phyloP scores from a whole-genome alignment of 164 flowering plant genomes.

The Piper longum region DNA sequence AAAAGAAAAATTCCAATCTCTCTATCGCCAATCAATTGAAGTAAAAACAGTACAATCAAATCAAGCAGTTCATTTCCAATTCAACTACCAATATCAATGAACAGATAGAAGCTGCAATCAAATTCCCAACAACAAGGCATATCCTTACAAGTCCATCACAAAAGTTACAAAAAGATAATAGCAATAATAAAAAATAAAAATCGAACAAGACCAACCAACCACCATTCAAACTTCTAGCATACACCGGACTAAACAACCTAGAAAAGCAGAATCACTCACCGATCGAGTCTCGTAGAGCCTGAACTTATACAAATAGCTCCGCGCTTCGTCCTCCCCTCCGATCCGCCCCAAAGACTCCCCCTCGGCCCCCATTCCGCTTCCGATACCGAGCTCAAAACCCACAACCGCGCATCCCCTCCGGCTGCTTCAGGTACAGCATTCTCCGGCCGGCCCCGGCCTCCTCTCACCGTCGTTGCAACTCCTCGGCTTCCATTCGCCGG shows the following conservation, averaged over 20 bases:
- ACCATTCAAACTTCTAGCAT: background rate
- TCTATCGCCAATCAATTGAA: no score
- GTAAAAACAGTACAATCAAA: no score
- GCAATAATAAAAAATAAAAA: background rate
- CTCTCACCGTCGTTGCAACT: conserved; percentile 4
- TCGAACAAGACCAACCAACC: background rate
- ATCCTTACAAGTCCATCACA: no score
- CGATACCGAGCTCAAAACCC: conserved; percentile 16
- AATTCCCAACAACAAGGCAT: no score
- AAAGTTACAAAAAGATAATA: no score
- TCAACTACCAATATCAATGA: no score
- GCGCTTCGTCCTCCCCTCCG: conserved; percentile 10
- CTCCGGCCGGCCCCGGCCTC: background rate
- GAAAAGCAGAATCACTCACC: conserved; percentile 24
- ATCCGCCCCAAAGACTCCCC: conserved; percentile 17
- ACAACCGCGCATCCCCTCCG: conserved; percentile 6
- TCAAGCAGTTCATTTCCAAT: no score
- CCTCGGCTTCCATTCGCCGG: conserved; percentile 13
- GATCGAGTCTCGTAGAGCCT: conserved; percentile 83
- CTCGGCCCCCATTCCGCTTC: conserved; percentile 31
- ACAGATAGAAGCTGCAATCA: no score
- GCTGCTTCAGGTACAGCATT: conserved; percentile 55
- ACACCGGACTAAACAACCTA: background rate
- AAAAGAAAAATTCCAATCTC: no score
- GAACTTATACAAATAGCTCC: conserved; percentile 56